Base-by-base conservation (phyloP, 176 grass and related monocot species). In the Alloteropsis semialata region DNA sequence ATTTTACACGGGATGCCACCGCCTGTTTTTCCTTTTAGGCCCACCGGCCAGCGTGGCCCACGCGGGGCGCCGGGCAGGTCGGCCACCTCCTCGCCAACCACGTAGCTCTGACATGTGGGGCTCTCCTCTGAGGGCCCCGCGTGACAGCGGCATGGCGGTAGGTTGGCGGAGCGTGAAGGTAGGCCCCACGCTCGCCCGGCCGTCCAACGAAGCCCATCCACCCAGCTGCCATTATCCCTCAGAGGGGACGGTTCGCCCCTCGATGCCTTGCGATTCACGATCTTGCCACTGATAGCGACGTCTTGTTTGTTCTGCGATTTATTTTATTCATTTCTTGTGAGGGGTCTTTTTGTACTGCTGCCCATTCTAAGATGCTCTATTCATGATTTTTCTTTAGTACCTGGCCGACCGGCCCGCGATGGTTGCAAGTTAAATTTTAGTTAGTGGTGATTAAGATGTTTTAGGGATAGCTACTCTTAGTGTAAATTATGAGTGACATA, bases 161-260 rank as follows among this genome's bases (percentile, higher is more conserved):
- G 46, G 21, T 59, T 25, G 17, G 0, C 0, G 19, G 2, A 0
- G 1, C 15, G 78, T 76, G 18, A 6, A 1, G 13, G 72, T n/a
- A 0, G 70, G 71, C 63, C 63, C 78, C 55, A 27, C 34, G 19
- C 9, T 42, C 10, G 71, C 63, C 36, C 63, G 56, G 65, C 88
- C 79, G 88, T 74, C 84, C 88, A 82, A 78, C 56, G 18, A 57
- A 41, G 83, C 50, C 73, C 88, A 30, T 78, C 88, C 78, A 83
- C 84, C 88, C 66, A 86, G 48, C 16, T 16, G 19, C 32, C 42
- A 90, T 90, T 60, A 90, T 90, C 79, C 84, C 65, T 30, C 50
- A 5, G 18, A 33, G 72, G 0, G 49, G 67, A 58, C 6, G 2
- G 4, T 22, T 25, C 1, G 66, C 48, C 83, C 88, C 79, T 86